These are phyloP conservation scores for Rhynchosporium graminicola DNA, from an alignment of 2,329 filamentous ascomycete species.

Conservation along the genomic window DNA sequence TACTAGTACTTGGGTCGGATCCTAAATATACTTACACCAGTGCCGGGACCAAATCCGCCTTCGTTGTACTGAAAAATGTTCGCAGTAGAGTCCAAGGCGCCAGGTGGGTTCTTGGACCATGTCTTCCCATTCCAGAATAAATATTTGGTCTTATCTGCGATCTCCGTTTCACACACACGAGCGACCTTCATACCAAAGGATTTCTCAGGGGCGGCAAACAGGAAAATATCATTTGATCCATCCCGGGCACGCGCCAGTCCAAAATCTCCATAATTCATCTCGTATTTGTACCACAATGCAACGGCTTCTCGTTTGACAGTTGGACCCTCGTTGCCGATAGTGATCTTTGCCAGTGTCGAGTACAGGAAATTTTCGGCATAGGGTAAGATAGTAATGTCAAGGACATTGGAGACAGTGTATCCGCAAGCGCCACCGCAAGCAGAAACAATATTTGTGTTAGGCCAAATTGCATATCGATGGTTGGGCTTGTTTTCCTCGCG, in stretches of 20 bases:
- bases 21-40: not conserved
- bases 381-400: slow-evolving; percentile 7
- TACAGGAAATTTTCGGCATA: slow-evolving; percentile 8
- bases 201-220: slow-evolving; percentile 7
- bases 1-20: not conserved
- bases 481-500: not conserved
- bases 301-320: slow-evolving; percentile 3
- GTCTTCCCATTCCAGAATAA: slow-evolving; percentile 13
- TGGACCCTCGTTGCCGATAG: not conserved
- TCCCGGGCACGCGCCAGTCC: slow-evolving; percentile 13
- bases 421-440: slow-evolving; percentile 5
- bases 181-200: slow-evolving; percentile 13
- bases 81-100: not conserved
- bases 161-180: slow-evolving; percentile 8
- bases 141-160: slow-evolving; percentile 14
- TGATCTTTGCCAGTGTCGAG: slow-evolving; percentile 16
- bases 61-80: slow-evolving; percentile 13
- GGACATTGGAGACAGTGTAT: slow-evolving; percentile 9
- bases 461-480: slow-evolving; percentile 14
- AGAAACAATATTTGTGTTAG: slow-evolving; percentile 15
- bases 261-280: slow-evolving; percentile 9
- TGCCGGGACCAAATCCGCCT: slow-evolving; percentile 2
- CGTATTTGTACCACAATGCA: slow-evolving; percentile 5
- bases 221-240: slow-evolving; percentile 13
- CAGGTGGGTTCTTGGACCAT: slow-evolving; percentile 7